Percentiles rank a stretch among this genome's conserved stretches.
These are phyloP conservation scores for Trichomonascaceae sp. DNA, from an alignment of 1,139 yeast species.

Conservation along the genomic window DNA sequence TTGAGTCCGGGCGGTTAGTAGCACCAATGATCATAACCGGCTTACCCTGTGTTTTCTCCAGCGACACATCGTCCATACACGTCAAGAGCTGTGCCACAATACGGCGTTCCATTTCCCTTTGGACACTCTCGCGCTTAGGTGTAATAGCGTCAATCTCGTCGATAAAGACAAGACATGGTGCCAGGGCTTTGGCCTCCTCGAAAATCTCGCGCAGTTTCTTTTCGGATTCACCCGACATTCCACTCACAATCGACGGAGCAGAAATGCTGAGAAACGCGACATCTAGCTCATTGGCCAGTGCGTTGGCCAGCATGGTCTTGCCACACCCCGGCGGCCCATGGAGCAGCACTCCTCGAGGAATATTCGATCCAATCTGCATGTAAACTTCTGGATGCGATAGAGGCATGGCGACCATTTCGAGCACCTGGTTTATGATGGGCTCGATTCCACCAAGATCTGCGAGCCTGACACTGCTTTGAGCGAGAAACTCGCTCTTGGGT, in stretches of 20 bases:
- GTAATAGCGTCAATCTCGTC: constrained; percentile 98
- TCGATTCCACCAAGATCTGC: constrained; percentile 85
- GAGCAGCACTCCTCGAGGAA: constrained; percentile 88
- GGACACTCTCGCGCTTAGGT: constrained; percentile 97
- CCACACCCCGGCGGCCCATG: constrained; percentile 99
- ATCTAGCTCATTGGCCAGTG: constrained; percentile 86
- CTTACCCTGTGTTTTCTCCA: constrained; percentile 80
- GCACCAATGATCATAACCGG: constrained; percentile 97
- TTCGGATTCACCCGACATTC: constrained; percentile 99
- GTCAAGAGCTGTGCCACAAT: constrained; percentile 92
- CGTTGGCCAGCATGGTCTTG: constrained; percentile 90
- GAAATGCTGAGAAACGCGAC: constrained; percentile 86
- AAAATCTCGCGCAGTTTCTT: constrained; percentile 85
- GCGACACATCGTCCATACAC: constrained; percentile 80
- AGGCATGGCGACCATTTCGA: constrained; percentile 87
- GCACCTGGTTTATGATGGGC: constrained; percentile 63
- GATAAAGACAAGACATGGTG: constrained; percentile 85
- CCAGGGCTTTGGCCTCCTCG: constrained; percentile 80
- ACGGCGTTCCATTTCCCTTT: constrained; percentile 94
- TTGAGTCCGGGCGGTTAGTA: constrained; percentile 90
- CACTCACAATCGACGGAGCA: constrained; percentile 94
- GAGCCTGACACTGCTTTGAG: constrained; percentile 29
- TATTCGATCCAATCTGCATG: constrained; percentile 77
- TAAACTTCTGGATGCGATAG: constrained; percentile 89
- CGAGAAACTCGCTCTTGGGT: constrained; percentile 10